Conservation (phyloP, 345 rosid species). For the Lumnitzera littorea region DNA sequence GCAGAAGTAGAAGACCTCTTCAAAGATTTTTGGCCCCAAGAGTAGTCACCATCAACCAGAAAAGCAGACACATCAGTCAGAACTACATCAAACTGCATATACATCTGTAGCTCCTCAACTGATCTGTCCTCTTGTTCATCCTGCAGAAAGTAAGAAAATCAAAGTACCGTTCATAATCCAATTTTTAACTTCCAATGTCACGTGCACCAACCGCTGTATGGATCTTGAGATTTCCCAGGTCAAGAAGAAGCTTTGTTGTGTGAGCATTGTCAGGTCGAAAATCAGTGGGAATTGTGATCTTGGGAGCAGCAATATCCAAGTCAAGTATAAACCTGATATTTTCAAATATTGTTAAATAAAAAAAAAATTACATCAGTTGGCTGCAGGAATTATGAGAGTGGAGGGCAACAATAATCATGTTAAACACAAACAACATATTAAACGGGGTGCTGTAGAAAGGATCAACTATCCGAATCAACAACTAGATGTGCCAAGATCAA, state of each 20-base stretch:
- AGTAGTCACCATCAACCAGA: conserved; percentile 90
- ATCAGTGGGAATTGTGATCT: conserved; percentile 92
- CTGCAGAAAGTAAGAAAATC: conserved; percentile 33
- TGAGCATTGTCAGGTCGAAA: conserved; percentile 61
- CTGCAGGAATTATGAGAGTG: no score
- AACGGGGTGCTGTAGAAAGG: no score
- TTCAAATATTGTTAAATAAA: conserved; percentile 13
- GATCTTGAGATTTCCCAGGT: conserved; percentile 89
- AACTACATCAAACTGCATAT: conserved; percentile 86
- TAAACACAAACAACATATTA: no score
- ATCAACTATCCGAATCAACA: no score
- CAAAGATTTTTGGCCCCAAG: conserved; percentile 49
- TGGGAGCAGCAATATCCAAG: conserved; percentile 98
- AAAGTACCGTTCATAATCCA: background rate
- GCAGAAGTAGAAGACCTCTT: conserved; percentile 23
- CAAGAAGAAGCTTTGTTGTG: conserved; percentile 87
- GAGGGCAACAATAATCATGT: no score
- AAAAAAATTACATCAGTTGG: background rate
- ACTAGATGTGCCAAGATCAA: no score
- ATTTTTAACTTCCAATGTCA: background rate
- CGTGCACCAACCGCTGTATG: conserved; percentile 61
- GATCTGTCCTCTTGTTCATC: conserved; percentile 49
- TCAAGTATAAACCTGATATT: conserved; percentile 76
- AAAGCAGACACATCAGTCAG: conserved; percentile 90
- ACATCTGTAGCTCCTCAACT: conserved; percentile 57